Percentiles rank a stretch among this genome's conserved stretches.
Conservation (phyloP, 257 asterid species). For the Solanum tarapatanum region DNA sequence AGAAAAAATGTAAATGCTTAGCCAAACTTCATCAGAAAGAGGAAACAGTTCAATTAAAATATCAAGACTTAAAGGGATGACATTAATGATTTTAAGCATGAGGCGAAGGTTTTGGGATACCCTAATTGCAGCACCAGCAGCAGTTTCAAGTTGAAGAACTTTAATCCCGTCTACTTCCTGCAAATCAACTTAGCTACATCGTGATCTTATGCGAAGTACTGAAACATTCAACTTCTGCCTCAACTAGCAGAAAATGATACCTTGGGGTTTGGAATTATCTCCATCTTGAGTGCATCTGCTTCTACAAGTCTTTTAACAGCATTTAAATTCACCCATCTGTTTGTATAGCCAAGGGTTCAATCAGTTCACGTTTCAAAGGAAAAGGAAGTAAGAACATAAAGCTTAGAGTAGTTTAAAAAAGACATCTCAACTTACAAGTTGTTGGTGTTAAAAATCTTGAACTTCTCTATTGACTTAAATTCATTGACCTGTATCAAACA, state of each 20-base stretch:
- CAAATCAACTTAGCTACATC: neutral
- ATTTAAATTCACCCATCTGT: conserved; percentile 88
- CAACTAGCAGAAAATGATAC: conserved; percentile 15
- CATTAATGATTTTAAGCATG: neutral
- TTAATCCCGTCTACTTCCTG: conserved; percentile 95
- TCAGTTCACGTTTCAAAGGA: neutral
- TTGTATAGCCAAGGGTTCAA: conserved; percentile 4
- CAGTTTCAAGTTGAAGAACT: conserved; percentile 97
- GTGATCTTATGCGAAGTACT: neutral
- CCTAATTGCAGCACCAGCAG: conserved; percentile 99
- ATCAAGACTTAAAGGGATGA: neutral
- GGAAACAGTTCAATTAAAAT: neutral
- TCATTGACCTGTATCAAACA: conserved; percentile 61
- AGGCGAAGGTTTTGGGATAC: conserved; percentile 18
- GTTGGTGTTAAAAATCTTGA: conserved; percentile 97
- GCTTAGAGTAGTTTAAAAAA: neutral
- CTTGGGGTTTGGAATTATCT: conserved; percentile 98
- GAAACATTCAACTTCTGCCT: neutral
- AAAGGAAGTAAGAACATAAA: neutral
- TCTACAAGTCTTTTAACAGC: conserved; percentile 80
- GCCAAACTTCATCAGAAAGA: neutral
- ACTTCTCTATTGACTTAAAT: conserved; percentile 95
- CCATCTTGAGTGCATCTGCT: conserved; percentile 82
- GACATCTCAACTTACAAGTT: conserved; percentile 57
- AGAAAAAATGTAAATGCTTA: neutral